Evolutionary conservation across 805 yeast genomes (phyloP).

Genomic region (Yamadazyma sp.): DNA sequence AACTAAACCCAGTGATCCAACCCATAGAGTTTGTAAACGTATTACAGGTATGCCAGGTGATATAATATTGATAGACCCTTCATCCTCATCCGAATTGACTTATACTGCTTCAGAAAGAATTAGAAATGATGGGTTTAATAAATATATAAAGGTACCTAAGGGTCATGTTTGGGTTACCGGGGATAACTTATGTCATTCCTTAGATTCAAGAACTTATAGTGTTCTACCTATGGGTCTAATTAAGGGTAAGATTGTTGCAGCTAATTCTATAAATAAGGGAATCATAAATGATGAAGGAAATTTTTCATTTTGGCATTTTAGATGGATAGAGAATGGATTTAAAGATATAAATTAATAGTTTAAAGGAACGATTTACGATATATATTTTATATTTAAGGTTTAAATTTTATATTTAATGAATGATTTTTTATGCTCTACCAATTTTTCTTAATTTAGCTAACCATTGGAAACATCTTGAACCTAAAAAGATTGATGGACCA

Average conservation of each 20-base stretch:
- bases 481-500: conserved; percentile 55
- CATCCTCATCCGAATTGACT: conserved; percentile 47
- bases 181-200: conserved; percentile 80
- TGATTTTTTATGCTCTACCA: conserved; percentile 21
- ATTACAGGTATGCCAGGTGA: conserved; percentile 98
- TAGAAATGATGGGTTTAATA: conserved; percentile 42
- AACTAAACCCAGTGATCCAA: conserved; percentile 84
- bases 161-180: conserved; percentile 99
- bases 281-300: conserved; percentile 32
- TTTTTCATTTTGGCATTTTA: conserved; percentile 46
- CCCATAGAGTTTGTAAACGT: conserved; percentile 84
- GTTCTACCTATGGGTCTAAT: conserved; percentile 87
- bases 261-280: conserved; percentile 49
- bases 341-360: too few species aligned
- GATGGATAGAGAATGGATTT: conserved; percentile 54
- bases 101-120: conserved; percentile 23
- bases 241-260: conserved; percentile 82
- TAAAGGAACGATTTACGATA: too few species aligned
- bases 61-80: conserved; percentile 75
- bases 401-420: too few species aligned
- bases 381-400: too few species aligned
- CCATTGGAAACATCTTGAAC: conserved; percentile 62
- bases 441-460: conserved; percentile 31
- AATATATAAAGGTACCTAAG: conserved; percentile 75
- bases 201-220: conserved; percentile 87